Base-by-base conservation (phyloP, 176 grass and related monocot species). In the Otatea glauca region DNA sequence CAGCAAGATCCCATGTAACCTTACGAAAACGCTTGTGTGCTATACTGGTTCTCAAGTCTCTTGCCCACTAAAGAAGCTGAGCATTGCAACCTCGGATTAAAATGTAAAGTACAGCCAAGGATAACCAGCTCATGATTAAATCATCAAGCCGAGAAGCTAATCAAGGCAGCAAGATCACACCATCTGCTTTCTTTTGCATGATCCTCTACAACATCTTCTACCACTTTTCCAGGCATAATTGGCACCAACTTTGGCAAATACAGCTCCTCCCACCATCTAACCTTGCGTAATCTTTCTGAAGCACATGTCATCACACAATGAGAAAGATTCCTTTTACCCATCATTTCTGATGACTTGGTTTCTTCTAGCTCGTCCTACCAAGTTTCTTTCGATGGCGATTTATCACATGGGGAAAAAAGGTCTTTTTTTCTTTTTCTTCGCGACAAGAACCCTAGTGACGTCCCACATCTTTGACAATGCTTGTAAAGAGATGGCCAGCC, bases 1-100 rank as follows among this genome's bases (percentile, higher is more conserved):
- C 35, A 37, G 35, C 27, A 60, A 74, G 81, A 89, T 89, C 42
- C 75, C 81, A 84, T 74, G 75, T 50, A 59, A 84, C 25, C 68
- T 66, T 74, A 38, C 68, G 32, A 64, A 84, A 73, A 80, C 15
- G 39, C 14, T 38, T 7, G 37, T 56, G 2, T 73, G 15, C 68
- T 74, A 85, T 80, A 32, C 68, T 42, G 9, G 47, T 58, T 12
- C 68, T 50, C 38, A 79, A 84, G 60, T 89, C 18, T 85, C 87
- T 89, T 85, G 61, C 39, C 41, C 29, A 85, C 41, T 75, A 81
- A 89, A 76, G 51, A 89, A 85, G 13, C 69, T 43, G 12, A 80
- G 41, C 39, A 61, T 64, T 80, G 38, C 42, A 75, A 75, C 62
- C 62, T 75, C 71, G 60, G 81, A 68, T 80, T 27, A 74, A 66